Percentiles rank a stretch among this genome's conserved stretches.
Evolutionary conservation across 208 protist genomes (phyloP).

Genomic region (Wallacemonas sp.): DNA sequence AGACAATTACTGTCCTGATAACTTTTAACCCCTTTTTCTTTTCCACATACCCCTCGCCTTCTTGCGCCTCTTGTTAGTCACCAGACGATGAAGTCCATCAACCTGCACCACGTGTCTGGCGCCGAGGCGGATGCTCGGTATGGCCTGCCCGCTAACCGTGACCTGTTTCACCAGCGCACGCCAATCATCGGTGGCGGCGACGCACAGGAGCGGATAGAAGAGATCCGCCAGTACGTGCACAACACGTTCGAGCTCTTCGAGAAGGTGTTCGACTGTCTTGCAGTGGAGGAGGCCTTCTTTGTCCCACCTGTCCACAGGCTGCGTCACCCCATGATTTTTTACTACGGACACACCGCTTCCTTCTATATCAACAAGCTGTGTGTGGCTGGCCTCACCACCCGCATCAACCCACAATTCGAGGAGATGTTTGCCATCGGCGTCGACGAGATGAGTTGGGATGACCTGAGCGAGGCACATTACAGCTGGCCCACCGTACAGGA

Average conservation of each 20-base stretch:
- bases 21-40: constrained; percentile 1
- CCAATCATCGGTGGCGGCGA: constrained; percentile 58
- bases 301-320: constrained; percentile 89
- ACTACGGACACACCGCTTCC: constrained; percentile 94
- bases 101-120: constrained; percentile 47
- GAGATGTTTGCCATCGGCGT: constrained; percentile 95
- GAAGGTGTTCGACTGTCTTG: constrained; percentile 81
- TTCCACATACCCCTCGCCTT: constrained; percentile 10
- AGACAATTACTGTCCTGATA: no score
- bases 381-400: constrained; percentile 75
- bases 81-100: constrained; percentile 33
- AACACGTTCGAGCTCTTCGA: constrained; percentile 86
- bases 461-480: constrained; percentile 89
- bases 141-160: constrained; percentile 35
- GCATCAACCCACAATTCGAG: constrained; percentile 88
- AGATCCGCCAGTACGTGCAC: constrained; percentile 89
- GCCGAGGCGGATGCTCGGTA: constrained; percentile 48
- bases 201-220: constrained; percentile 61
- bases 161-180: constrained; percentile 62
- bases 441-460: constrained; percentile 98
- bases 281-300: constrained; percentile 82
- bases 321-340: constrained; percentile 96
- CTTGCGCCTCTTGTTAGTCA: neutral
- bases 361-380: constrained; percentile 97
- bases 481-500: constrained; percentile 86